Evolutionary conservation across 345 rosid species (phyloP).

Genomic region (Syzygium grande): DNA sequence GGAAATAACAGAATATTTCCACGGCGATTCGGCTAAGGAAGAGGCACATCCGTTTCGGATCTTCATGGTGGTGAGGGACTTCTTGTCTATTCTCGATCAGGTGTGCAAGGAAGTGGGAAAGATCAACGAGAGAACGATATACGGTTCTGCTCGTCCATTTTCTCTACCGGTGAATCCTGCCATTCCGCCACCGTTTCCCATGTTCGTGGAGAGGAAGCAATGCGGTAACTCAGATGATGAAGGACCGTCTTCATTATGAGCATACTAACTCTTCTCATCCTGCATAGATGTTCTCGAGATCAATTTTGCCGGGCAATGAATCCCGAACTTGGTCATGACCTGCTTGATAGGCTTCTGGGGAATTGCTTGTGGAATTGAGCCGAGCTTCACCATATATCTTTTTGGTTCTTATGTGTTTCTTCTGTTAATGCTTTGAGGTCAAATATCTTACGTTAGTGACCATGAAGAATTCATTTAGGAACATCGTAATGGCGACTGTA

Average conservation of each 20-base stretch:
- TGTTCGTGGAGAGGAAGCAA: slow-evolving; percentile 21
- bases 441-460: neutral
- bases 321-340: neutral
- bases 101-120: slow-evolving; percentile 92
- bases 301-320: neutral
- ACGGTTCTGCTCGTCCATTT: slow-evolving; percentile 32
- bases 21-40: slow-evolving; percentile 69
- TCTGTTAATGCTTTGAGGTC: neutral
- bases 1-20: slow-evolving; percentile 88
- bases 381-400: neutral
- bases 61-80: slow-evolving; percentile 77
- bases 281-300: neutral
- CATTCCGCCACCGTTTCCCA: slow-evolving; percentile 39
- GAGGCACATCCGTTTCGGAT: slow-evolving; percentile 77
- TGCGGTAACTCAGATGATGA: slow-evolving; percentile 27
- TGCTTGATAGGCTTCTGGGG: neutral
- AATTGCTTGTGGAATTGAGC: neutral
- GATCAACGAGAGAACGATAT: slow-evolving; percentile 71
- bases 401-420: neutral
- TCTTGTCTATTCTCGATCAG: slow-evolving; percentile 74
- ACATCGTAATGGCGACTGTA: neutral
- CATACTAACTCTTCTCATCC: neutral
- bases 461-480: neutral
- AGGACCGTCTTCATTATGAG: slow-evolving; percentile 7
- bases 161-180: slow-evolving; percentile 24